A percentile compares a stretch with the other conserved stretches of the same genome.
phyloP scores from a whole-genome alignment of 768 basidiomycete genomes.

The Leucocoprinus birnbaumii region DNA sequence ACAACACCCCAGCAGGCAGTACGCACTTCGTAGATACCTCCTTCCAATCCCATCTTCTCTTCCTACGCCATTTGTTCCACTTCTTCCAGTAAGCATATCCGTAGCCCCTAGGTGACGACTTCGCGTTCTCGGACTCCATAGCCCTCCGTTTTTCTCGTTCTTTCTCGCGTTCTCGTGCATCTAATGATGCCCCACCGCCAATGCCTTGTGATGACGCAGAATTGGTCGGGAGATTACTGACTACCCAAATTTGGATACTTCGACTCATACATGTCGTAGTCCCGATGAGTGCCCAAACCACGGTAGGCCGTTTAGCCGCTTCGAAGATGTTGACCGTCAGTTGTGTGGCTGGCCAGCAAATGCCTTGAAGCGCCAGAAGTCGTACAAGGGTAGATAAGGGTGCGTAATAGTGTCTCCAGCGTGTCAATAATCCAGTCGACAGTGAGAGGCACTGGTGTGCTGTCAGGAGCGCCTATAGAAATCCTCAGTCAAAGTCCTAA shows the following conservation, averaged over 20 bases:
- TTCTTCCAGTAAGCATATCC: conserved; percentile 11
- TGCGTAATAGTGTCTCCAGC: conserved; percentile 92
- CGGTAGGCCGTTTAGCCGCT: conserved; percentile 67
- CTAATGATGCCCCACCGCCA: background rate
- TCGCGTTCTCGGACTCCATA: conserved; percentile 7
- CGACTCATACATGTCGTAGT: conserved; percentile 84
- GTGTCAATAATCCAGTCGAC: conserved; percentile 83
- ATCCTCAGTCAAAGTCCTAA: conserved; percentile 6
- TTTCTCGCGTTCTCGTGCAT: background rate
- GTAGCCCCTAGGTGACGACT: background rate
- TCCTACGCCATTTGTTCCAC: conserved; percentile 45
- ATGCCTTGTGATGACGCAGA: conserved; percentile 8
- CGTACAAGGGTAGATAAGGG: conserved; percentile 87
- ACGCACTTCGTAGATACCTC: conserved; percentile 68
- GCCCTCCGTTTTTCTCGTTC: conserved; percentile 6
- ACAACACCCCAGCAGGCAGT: conserved; percentile 70
- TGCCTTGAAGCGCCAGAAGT: conserved; percentile 88
- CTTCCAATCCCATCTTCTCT: conserved; percentile 68
- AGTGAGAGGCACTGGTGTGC: conserved; percentile 87
- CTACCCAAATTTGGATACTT: conserved; percentile 93
- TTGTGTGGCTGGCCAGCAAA: conserved; percentile 95
- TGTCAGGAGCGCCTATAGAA: conserved; percentile 64
- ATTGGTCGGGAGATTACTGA: conserved; percentile 69
- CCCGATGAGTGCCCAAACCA: conserved; percentile 88
- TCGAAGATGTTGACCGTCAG: conserved; percentile 77